These are phyloP conservation scores for Elaeagnus macrophylla DNA, from an alignment of 306 rosid genomes.

Conservation along the genomic window DNA sequence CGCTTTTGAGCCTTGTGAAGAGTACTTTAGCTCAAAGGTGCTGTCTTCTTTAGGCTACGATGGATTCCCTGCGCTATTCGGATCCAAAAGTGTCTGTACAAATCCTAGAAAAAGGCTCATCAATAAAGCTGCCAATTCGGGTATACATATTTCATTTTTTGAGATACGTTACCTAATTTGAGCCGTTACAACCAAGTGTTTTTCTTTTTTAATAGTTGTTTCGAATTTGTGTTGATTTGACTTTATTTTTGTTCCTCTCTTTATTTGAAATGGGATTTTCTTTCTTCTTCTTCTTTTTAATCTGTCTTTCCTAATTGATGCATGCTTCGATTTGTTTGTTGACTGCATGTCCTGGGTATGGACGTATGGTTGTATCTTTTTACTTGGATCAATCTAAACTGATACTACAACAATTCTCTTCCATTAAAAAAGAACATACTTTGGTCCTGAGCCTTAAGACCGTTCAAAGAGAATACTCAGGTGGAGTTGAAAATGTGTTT, in stretches of 20 bases:
- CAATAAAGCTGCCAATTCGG: slow-evolving; percentile 35
- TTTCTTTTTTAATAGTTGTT: not conserved
- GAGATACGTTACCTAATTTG: not conserved
- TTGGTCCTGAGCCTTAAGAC: not conserved
- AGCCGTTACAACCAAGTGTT: not conserved
- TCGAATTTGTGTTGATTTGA: too few species aligned
- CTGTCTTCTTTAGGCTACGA: slow-evolving; percentile 39
- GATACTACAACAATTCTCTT: not conserved
- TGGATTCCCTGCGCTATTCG: slow-evolving; percentile 41
- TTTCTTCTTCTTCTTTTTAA: not conserved
- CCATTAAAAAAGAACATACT: not conserved
- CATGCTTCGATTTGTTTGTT: not conserved
- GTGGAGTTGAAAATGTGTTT: too few species aligned
- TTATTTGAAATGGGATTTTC: too few species aligned
- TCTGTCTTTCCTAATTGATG: not conserved
- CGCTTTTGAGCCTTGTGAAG: slow-evolving; percentile 60
- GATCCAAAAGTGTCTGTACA: slow-evolving; percentile 36
- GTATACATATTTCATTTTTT: slow-evolving; percentile 23
- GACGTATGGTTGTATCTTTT: not conserved
- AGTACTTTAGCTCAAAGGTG: slow-evolving; percentile 35
- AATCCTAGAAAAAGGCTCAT: slow-evolving; percentile 45
- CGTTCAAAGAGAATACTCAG: too few species aligned
- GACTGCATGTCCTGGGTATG: not conserved
- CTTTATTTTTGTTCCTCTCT: not conserved
- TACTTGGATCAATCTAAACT: not conserved